phyloP scores from a whole-genome alignment of 441 rosid species.

The Flueggea neowawraea region DNA sequence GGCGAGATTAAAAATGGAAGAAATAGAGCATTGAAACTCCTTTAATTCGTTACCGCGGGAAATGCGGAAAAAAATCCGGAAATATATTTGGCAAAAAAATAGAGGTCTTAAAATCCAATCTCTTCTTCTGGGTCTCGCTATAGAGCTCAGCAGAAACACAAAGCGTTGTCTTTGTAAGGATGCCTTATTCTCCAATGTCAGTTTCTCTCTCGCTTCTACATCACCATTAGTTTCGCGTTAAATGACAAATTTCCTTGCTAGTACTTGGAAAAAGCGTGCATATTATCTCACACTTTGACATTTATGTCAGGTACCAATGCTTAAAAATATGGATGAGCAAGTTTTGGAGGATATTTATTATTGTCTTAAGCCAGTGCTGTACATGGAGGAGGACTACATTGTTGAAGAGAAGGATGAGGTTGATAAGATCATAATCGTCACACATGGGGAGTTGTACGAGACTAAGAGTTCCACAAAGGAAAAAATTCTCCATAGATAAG shows the following conservation, averaged over 20 bases:
- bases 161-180: constrained; percentile 2
- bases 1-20: constrained; percentile 2
- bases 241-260: neutral
- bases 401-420: constrained; percentile 6
- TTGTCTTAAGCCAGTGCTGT: constrained; percentile 3
- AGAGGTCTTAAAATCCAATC: constrained; percentile 3
- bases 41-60: neutral
- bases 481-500: constrained; percentile 19
- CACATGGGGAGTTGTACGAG: neutral
- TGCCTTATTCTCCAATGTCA: constrained; percentile 11
- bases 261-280: too few species aligned
- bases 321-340: neutral
- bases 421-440: constrained; percentile 6
- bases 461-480: constrained; percentile 33
- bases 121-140: constrained; percentile 5
- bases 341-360: constrained; percentile 2
- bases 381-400: neutral
- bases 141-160: constrained; percentile 7
- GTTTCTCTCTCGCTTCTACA: too few species aligned
- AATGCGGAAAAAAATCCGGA: neutral
- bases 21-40: neutral
- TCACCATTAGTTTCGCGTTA: neutral
- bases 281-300: too few species aligned
- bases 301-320: constrained; percentile 4
- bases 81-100: neutral